Base-by-base conservation (phyloP, 257 asterid genomes). In the Rhazya stricta region DNA sequence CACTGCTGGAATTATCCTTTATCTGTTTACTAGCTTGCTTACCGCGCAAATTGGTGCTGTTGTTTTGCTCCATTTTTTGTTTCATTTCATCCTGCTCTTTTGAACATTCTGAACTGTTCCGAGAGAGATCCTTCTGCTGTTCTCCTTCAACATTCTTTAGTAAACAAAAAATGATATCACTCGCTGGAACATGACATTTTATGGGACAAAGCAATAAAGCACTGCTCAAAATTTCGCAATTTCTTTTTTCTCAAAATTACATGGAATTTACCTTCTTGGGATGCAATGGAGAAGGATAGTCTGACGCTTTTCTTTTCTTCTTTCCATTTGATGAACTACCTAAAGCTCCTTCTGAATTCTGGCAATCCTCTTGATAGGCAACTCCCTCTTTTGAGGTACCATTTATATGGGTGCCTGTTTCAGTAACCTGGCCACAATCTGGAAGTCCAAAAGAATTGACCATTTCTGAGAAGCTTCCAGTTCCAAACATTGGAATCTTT, bases 401-500 rank as follows among this genome's bases (percentile, higher is more conserved):
- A 78, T 76, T 82, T n/a, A 79, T 61, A 71, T 72, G 80, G 32
- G 61, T 54, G 23, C 65, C 76, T 39, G 80, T 41, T 39, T 80
- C 83, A 65, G 84, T 57, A 39, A 79, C 81, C 80, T 82, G 83
- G 58, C 79, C 88, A 71, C 78, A 71, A 8, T 83, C 85, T 10
- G 81, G 77, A 36, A 83, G 79, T 21, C 81, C 85, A 60, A 89
- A 86, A 46, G 85, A 71, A 79, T 76, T 74, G 79, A 82, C 84
- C 86, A 87, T 84, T 65, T 88, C 89, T 15, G 96, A 86, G 85
- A 80, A 89, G 67, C 81, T 79, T 77, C 87, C 95, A 83, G 84
- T 86, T 43, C 89, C 90, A 84, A 88, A 88, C 85, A 78, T 56
- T 32, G 94, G 85, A 71, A 85, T 79, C 84, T 88, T 89, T 60